Evolutionary conservation across 202 grass and related monocot species (phyloP).

Genomic region (Digitaria exilis): DNA sequence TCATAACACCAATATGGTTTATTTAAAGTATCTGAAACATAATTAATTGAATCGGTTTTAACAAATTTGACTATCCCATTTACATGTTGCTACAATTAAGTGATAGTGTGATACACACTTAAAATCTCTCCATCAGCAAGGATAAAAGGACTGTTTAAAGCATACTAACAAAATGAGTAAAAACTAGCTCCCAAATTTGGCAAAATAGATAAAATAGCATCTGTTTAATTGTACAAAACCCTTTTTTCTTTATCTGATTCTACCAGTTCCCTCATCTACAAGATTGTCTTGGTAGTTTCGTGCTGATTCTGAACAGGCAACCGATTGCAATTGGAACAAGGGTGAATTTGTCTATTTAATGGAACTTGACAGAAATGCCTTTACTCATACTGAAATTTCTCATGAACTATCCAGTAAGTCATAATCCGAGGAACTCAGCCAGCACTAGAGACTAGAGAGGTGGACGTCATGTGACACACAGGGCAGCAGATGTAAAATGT

Average conservation of each 20-base stretch:
- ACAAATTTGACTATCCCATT: neutral
- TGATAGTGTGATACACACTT: too few relatives aligned
- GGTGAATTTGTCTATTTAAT: neutral
- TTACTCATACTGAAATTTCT: neutral
- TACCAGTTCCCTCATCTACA: neutral
- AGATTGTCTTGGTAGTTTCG: neutral
- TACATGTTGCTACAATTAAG: neutral
- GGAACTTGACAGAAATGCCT: neutral
- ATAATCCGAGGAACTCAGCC: neutral
- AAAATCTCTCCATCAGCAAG: too few relatives aligned
- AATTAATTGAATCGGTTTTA: too few relatives aligned
- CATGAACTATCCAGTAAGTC: neutral
- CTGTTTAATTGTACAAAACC: neutral
- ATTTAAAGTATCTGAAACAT: too few relatives aligned
- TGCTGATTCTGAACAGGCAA: neutral
- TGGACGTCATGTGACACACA: neutral
- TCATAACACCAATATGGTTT: too few relatives aligned
- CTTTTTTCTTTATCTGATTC: neutral
- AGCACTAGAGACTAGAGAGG: neutral
- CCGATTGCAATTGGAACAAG: neutral
- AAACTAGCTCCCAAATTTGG: neutral
- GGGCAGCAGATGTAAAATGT: neutral
- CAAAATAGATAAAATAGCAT: neutral
- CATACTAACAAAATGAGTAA: neutral
- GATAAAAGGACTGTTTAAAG: neutral